Evolutionary conservation across 2,329 filamentous ascomycete genomes (phyloP).

Genomic region (Cladosporium sphaerospermum): DNA sequence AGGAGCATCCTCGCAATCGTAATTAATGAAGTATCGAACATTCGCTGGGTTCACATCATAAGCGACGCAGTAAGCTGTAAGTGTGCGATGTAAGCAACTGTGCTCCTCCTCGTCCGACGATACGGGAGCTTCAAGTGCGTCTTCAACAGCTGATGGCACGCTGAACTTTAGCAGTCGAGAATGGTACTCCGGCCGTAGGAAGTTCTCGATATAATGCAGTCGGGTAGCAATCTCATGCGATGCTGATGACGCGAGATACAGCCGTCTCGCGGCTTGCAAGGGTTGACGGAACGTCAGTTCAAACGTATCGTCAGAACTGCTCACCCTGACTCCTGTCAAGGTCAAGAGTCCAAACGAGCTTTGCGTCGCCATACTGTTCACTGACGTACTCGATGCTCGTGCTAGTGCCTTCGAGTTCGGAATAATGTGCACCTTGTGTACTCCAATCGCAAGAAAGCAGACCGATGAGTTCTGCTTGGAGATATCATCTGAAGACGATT

Average conservation of each 20-base stretch:
- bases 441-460: constrained; percentile 62
- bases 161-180: constrained; percentile 57
- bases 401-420: constrained; percentile 53
- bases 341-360: constrained; percentile 59
- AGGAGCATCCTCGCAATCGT: constrained; percentile 59
- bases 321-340: constrained; percentile 53
- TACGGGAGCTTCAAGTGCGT: constrained; percentile 43
- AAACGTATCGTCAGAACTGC: constrained; percentile 59
- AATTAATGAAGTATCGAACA: constrained; percentile 57
- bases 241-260: constrained; percentile 58
- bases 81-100: constrained; percentile 57
- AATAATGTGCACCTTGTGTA: constrained; percentile 63
- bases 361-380: constrained; percentile 42
- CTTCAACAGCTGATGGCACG: constrained; percentile 51
- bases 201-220: constrained; percentile 56
- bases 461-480: constrained; percentile 58
- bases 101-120: constrained; percentile 53
- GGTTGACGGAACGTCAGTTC: constrained; percentile 57
- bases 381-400: constrained; percentile 49
- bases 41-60: constrained; percentile 63
- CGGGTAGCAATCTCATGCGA: constrained; percentile 59
- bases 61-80: constrained; percentile 63
- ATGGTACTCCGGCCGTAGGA: constrained; percentile 59
- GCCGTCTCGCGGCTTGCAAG: constrained; percentile 47
- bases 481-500: constrained; percentile 60